phyloP scores from a whole-genome alignment of 768 basidiomycete genomes.

The Hypholoma sublateritium region DNA sequence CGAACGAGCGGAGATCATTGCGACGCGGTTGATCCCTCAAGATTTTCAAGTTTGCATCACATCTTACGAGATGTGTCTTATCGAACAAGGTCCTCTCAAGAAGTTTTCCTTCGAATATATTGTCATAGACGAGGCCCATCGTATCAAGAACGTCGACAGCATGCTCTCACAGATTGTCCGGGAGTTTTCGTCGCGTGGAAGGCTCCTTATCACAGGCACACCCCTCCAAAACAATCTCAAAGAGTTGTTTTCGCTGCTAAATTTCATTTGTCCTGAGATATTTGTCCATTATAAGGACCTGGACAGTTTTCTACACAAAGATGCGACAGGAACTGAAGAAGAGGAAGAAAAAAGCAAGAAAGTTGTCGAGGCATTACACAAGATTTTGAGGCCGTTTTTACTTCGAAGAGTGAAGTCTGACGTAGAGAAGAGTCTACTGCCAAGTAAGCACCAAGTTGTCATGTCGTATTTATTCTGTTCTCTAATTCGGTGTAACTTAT shows the following conservation, averaged over 20 bases:
- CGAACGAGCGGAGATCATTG: slow-evolving; percentile 82
- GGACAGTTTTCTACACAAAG: slow-evolving; percentile 92
- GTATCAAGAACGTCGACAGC: slow-evolving; percentile 98
- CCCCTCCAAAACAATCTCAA: slow-evolving; percentile 97
- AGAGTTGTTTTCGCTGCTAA: slow-evolving; percentile 88
- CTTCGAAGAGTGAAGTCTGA: slow-evolving; percentile 93
- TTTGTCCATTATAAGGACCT: slow-evolving; percentile 90
- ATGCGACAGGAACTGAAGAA: slow-evolving; percentile 59
- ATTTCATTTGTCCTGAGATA: slow-evolving; percentile 97
- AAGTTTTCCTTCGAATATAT: slow-evolving; percentile 98
- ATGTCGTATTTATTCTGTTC: neutral
- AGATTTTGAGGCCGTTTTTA: slow-evolving; percentile 93
- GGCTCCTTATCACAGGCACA: slow-evolving; percentile 94
- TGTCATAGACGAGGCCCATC: slow-evolving; percentile 97
- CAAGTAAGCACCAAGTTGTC: slow-evolving; percentile 49
- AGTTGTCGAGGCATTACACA: slow-evolving; percentile 95
- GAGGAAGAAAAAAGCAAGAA: slow-evolving; percentile 88
- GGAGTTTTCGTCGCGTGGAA: slow-evolving; percentile 82
- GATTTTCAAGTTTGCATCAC: slow-evolving; percentile 96
- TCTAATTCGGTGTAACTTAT: neutral
- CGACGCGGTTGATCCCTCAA: slow-evolving; percentile 74
- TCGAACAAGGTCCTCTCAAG: slow-evolving; percentile 89
- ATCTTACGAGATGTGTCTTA: slow-evolving; percentile 95
- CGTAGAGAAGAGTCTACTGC: slow-evolving; percentile 93
- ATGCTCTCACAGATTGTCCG: slow-evolving; percentile 94